phyloP scores from a whole-genome alignment of 768 basidiomycete genomes.

The Leucocoprinus birnbaumii region DNA sequence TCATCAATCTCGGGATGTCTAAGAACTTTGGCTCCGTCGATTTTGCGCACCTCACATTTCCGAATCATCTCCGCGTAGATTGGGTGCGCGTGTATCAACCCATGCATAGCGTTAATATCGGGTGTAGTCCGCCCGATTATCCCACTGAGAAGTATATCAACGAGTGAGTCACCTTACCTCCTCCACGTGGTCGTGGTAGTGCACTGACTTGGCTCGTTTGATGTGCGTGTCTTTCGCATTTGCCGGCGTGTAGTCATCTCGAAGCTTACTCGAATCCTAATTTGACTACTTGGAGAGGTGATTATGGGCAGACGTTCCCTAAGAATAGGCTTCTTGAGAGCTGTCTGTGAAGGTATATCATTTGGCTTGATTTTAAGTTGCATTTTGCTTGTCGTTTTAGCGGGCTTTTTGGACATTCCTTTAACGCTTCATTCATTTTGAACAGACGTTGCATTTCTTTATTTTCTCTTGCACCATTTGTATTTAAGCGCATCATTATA shows the following conservation, averaged over 20 bases:
- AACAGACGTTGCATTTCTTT: background rate
- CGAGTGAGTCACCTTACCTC: constrained; percentile 28
- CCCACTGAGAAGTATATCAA: constrained; percentile 70
- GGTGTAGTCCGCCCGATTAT: constrained; percentile 59
- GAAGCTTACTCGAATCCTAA: constrained; percentile 72
- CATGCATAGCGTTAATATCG: constrained; percentile 51
- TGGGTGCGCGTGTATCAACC: constrained; percentile 68
- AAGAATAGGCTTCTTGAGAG: constrained; percentile 40
- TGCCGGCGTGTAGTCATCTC: constrained; percentile 30
- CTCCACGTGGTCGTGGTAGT: too few relatives aligned
- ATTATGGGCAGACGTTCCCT: constrained; percentile 50
- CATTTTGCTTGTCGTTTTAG: background rate
- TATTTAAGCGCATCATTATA: too few relatives aligned
- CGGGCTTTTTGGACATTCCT: background rate
- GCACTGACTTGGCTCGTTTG: background rate
- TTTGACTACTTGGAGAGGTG: constrained; percentile 39
- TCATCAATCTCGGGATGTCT: constrained; percentile 81
- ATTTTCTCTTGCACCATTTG: too few relatives aligned
- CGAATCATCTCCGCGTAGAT: constrained; percentile 41
- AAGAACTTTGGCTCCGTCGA: constrained; percentile 72
- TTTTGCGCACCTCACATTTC: constrained; percentile 61
- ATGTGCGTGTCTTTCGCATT: background rate
- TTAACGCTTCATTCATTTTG: background rate
- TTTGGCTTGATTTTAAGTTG: background rate
- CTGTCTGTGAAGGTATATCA: background rate